These are phyloP conservation scores for Psilocybe sp. DNA, from an alignment of 768 basidiomycete genomes.

Conservation along the genomic window DNA sequence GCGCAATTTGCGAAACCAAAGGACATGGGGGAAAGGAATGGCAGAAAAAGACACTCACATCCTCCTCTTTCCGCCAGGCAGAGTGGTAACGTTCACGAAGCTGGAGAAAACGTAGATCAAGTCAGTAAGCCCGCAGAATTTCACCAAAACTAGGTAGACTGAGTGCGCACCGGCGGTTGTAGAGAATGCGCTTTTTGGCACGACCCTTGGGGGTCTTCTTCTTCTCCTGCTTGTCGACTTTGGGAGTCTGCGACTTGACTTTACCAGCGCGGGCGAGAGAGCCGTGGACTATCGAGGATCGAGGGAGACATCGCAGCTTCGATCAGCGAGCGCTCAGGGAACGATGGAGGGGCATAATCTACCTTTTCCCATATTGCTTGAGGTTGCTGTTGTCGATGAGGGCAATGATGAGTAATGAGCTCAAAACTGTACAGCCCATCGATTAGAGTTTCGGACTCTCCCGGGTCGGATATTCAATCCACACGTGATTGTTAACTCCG, in stretches of 20 bases:
- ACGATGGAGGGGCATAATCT: conserved; percentile 13
- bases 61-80: conserved; percentile 90
- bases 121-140: background rate
- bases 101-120: conserved; percentile 31
- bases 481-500: too few relatives aligned
- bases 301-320: background rate
- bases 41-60: conserved; percentile 66
- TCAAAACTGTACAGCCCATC: conserved; percentile 40
- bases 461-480: conserved; percentile 1
- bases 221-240: conserved; percentile 99
- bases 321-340: background rate
- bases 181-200: conserved; percentile 93
- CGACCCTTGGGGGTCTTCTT: conserved; percentile 97
- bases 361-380: conserved; percentile 81
- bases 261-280: conserved; percentile 99
- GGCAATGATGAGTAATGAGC: conserved; percentile 27
- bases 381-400: conserved; percentile 39
- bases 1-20: background rate
- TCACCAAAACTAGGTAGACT: background rate
- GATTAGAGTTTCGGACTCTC: conserved; percentile 32
- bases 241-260: conserved; percentile 97
- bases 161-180: conserved; percentile 81
- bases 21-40: background rate
- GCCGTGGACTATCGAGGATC: conserved; percentile 77
- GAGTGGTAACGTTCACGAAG: conserved; percentile 91